These are phyloP conservation scores for Stemphylium vesicarium DNA, from an alignment of 2,329 filamentous ascomycete species.

Conservation along the genomic window DNA sequence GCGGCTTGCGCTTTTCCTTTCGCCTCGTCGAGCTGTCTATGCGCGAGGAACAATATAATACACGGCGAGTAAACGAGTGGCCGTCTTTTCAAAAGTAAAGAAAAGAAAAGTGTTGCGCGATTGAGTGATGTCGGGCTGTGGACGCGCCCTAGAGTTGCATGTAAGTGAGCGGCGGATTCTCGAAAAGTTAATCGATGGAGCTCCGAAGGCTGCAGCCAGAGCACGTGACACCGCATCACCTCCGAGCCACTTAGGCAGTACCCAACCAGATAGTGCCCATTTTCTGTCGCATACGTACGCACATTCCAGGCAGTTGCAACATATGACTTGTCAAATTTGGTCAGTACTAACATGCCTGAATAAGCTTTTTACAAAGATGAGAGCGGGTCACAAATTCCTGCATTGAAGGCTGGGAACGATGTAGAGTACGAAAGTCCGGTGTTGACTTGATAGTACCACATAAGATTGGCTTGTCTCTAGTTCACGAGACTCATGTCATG, in stretches of 20 bases:
- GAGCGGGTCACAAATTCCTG: background rate
- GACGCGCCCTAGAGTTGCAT: conserved; percentile 32
- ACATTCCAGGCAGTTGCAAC: background rate
- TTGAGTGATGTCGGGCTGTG: conserved; percentile 26
- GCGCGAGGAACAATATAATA: conserved; percentile 12
- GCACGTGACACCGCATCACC: conserved; percentile 20
- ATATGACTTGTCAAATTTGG: background rate
- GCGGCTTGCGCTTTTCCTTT: conserved; percentile 29
- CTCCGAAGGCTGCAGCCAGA: conserved; percentile 14
- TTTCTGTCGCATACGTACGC: background rate
- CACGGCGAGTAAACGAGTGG: conserved; percentile 6
- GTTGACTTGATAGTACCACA: background rate
- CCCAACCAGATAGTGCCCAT: background rate
- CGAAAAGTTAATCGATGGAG: conserved; percentile 21
- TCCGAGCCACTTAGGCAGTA: background rate
- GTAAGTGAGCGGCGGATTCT: conserved; percentile 19
- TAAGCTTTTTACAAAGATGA: background rate
- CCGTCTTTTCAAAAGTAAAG: conserved; percentile 15
- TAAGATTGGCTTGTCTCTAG: background rate
- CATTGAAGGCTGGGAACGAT: too few relatives aligned
- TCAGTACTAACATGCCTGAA: background rate
- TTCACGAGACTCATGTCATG: background rate
- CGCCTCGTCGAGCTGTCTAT: conserved; percentile 13
- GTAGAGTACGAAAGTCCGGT: too few relatives aligned
- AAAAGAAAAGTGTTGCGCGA: conserved; percentile 11